A percentile compares a stretch with the other conserved stretches of the same genome.
These are phyloP conservation scores for Rhizopogon roseolus DNA, from an alignment of 768 basidiomycete species.

Conservation along the genomic window DNA sequence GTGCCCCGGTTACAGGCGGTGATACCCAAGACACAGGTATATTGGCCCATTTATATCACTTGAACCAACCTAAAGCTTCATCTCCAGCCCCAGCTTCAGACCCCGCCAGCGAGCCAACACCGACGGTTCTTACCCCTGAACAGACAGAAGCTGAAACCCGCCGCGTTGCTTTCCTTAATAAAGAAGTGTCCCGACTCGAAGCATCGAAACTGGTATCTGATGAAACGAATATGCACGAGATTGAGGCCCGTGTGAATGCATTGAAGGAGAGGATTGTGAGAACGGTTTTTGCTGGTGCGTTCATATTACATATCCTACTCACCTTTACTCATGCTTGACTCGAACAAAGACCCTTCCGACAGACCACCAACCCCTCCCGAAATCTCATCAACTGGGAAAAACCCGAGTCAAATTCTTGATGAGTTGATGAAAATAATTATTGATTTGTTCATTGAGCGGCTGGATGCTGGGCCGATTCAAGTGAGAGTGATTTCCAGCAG, in stretches of 20 bases:
- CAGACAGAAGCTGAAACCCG: background rate
- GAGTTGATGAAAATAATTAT: background rate
- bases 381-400: background rate
- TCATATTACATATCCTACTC: background rate
- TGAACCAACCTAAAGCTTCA: background rate
- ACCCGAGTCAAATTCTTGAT: rapidly evolving
- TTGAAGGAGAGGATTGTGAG: background rate
- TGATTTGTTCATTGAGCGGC: background rate
- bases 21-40: background rate
- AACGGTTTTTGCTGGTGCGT: background rate
- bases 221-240: background rate
- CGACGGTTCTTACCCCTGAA: background rate
- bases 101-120: background rate
- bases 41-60: background rate
- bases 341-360: background rate
- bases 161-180: background rate
- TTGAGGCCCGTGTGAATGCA: background rate
- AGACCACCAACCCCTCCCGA: background rate
- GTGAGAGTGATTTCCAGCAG: background rate
- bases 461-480: background rate
- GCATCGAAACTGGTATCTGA: background rate
- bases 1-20: background rate
- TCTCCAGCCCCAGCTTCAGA: background rate
- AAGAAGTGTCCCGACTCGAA: background rate
- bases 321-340: background rate